phyloP scores from a whole-genome alignment of 1,284 basidiomycete genomes.

The Austroboletus niveus region DNA sequence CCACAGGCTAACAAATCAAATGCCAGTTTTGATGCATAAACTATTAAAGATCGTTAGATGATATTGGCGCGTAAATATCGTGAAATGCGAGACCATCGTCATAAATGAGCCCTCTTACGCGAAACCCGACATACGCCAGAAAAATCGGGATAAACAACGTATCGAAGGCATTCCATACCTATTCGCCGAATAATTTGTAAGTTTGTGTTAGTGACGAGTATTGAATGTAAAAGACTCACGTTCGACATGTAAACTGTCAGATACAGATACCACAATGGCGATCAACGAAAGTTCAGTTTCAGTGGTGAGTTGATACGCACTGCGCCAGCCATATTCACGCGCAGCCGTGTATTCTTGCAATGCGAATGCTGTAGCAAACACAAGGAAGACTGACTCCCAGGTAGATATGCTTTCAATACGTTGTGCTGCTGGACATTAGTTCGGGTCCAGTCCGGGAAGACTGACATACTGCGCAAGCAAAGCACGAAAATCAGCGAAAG shows the following conservation, averaged over 20 bases:
- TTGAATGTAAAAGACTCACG: conserved; percentile 38
- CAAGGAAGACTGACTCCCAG: conserved; percentile 72
- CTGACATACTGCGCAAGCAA: conserved; percentile 62
- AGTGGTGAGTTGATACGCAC: conserved; percentile 45
- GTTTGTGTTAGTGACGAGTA: not conserved
- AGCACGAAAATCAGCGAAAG: conserved; percentile 72
- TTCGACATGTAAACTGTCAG: conserved; percentile 78
- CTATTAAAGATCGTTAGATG: conserved; percentile 33
- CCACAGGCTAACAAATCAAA: conserved; percentile 85
- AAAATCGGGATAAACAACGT: conserved; percentile 75
- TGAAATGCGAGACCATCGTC: conserved; percentile 45
- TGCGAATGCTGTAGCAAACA: conserved; percentile 75
- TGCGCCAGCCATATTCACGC: conserved; percentile 82
- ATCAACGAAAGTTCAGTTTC: conserved; percentile 2
- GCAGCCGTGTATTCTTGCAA: conserved; percentile 80
- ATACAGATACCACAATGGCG: not conserved
- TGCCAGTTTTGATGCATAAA: conserved; percentile 60
- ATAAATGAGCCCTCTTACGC: conserved; percentile 61
- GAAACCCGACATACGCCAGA: conserved; percentile 63
- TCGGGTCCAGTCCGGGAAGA: not conserved
- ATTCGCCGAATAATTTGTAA: conserved; percentile 6
- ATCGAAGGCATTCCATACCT: conserved; percentile 91
- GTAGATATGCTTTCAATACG: conserved; percentile 48
- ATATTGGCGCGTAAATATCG: not conserved
- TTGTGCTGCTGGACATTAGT: conserved; percentile 45